Conservation (phyloP, 140 eudicot species). For the Erigeron philadelphicus region DNA sequence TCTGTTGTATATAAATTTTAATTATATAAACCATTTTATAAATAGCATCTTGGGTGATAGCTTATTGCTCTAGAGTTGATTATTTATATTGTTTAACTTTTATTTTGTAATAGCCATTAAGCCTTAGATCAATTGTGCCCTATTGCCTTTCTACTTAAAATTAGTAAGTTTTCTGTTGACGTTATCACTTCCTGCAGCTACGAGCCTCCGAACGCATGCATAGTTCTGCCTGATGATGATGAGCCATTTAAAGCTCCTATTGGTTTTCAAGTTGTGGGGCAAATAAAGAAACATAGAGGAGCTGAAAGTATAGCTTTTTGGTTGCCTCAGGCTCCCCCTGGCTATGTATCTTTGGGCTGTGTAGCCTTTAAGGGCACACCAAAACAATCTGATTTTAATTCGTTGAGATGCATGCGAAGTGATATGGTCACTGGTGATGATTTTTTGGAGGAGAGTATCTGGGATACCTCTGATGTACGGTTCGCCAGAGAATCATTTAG, state of each 20-base stretch:
- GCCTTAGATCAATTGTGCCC: background rate
- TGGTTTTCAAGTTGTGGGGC: conserved; percentile 72
- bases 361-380: conserved; percentile 84
- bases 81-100: background rate
- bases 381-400: conserved; percentile 59
- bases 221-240: conserved; percentile 70
- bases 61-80: too few relatives aligned
- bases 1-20: too few relatives aligned
- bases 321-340: conserved; percentile 98
- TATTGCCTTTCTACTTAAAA: background rate
- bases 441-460: conserved; percentile 74
- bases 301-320: conserved; percentile 63
- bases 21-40: too few relatives aligned
- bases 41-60: too few relatives aligned
- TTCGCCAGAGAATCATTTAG: conserved; percentile 69
- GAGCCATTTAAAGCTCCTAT: conserved; percentile 58
- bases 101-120: background rate
- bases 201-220: conserved; percentile 85
- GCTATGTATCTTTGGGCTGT: conserved; percentile 88
- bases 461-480: conserved; percentile 81
- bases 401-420: conserved; percentile 83
- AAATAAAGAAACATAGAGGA: conserved; percentile 68
- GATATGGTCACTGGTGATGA: conserved; percentile 85
- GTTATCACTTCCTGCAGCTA: conserved; percentile 39
- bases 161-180: background rate